Evolutionary conservation across 202 grass and related monocot genomes (phyloP).

Genomic region (Musa balbisiana): DNA sequence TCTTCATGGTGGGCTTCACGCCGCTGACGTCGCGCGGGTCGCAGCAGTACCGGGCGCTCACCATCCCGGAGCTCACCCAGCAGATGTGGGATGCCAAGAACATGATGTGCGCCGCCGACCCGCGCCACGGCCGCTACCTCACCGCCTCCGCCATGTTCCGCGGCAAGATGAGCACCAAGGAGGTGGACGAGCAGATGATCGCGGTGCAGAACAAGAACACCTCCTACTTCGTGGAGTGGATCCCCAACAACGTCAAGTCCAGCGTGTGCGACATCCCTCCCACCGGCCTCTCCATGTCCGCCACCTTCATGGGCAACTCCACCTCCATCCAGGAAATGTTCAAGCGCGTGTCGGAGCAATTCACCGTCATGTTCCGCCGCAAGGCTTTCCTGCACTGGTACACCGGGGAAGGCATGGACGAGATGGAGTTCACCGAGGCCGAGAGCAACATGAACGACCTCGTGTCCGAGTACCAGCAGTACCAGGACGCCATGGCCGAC

Average conservation of each 20-base stretch:
- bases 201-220: slow-evolving; percentile 3
- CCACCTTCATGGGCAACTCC: slow-evolving; percentile 34
- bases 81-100: slow-evolving; percentile 93
- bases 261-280: slow-evolving; percentile 5
- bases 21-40: slow-evolving; percentile 66
- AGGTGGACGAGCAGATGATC: slow-evolving; percentile 77
- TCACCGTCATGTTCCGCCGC: slow-evolving; percentile 31
- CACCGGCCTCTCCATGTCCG: slow-evolving; percentile 23
- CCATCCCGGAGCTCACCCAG: slow-evolving; percentile 71
- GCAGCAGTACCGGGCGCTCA: slow-evolving; percentile 62
- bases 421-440: slow-evolving; percentile 34
- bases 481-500: slow-evolving; percentile 30
- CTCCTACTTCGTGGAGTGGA: slow-evolving; percentile 5
- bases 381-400: slow-evolving; percentile 32
- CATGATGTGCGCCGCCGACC: slow-evolving; percentile 91
- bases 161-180: slow-evolving; percentile 80
- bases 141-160: slow-evolving; percentile 72
- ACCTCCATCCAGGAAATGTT: slow-evolving; percentile 35
- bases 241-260: slow-evolving; percentile 5
- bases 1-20: slow-evolving; percentile 81
- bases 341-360: slow-evolving; percentile 28
- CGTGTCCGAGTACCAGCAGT: slow-evolving; percentile 30
- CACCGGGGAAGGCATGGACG: slow-evolving; percentile 29
- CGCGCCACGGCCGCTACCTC: slow-evolving; percentile 64
- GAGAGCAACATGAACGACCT: slow-evolving; percentile 35